These are phyloP conservation scores for Fusarium nisikadoi DNA, from an alignment of 2,329 filamentous ascomycete genomes.

Conservation along the genomic window DNA sequence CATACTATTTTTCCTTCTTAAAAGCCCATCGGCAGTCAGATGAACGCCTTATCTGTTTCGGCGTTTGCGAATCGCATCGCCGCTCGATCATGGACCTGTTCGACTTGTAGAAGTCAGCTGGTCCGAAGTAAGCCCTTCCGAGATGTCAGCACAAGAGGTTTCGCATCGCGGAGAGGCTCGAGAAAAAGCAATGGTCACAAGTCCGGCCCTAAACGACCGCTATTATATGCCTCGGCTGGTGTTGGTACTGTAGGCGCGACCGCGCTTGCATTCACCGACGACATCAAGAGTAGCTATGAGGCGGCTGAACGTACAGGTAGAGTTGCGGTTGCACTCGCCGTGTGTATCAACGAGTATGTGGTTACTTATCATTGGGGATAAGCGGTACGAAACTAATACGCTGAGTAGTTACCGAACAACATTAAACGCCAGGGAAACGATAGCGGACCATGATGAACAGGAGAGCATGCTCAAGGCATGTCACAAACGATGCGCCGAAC, in stretches of 20 bases:
- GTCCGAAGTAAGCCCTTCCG: constrained; percentile 46
- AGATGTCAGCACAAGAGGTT: constrained; percentile 42
- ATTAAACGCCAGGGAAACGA: constrained; percentile 74
- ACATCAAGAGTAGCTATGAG: constrained; percentile 80
- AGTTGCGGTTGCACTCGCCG: constrained; percentile 76
- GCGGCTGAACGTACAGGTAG: constrained; percentile 81
- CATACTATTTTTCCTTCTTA: constrained; percentile 18
- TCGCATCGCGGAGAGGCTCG: constrained; percentile 46
- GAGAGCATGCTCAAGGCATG: constrained; percentile 80
- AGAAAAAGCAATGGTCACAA: constrained; percentile 34
- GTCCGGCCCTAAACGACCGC: constrained; percentile 43
- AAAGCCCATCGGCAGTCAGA: constrained; percentile 43
- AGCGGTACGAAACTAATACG: background rate
- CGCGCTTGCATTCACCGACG: constrained; percentile 67
- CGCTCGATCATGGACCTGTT: constrained; percentile 59
- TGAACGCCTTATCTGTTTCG: constrained; percentile 56
- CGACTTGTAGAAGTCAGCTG: constrained; percentile 56
- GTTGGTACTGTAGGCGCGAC: constrained; percentile 61
- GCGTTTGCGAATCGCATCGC: constrained; percentile 52
- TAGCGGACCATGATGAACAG: constrained; percentile 71
- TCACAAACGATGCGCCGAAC: constrained; percentile 90
- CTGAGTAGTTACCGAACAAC: constrained; percentile 82
- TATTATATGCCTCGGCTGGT: constrained; percentile 63
- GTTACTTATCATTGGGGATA: background rate
- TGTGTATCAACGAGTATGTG: constrained; percentile 88